These are phyloP conservation scores for Sphagnum contortum DNA, from an alignment of 225 moss, liverwort and hornwort species.

Conservation along the genomic window DNA sequence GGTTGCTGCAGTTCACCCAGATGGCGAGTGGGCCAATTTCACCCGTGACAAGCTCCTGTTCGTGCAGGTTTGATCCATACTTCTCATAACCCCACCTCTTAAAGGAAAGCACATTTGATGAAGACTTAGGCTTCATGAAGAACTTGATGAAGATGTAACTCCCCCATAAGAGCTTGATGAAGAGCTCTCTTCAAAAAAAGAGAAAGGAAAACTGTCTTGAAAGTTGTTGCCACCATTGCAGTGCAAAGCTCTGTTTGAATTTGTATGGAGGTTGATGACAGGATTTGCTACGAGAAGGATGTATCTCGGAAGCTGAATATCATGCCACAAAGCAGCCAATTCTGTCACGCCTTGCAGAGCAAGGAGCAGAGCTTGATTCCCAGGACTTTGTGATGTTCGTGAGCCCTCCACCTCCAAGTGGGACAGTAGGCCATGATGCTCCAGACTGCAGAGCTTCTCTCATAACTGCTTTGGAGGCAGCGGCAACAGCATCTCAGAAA, in stretches of 20 bases:
- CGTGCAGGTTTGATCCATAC: conserved; percentile 23
- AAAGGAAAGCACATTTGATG: too few species aligned
- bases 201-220: too few species aligned
- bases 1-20: conserved; percentile 24
- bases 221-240: too few species aligned
- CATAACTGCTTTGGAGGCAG: conserved; percentile 4
- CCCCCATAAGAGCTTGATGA: too few species aligned
- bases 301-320: conserved; percentile 44
- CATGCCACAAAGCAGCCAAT: conserved; percentile 39
- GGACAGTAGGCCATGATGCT: conserved; percentile 5
- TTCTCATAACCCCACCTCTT: too few species aligned
- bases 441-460: conserved; percentile 5
- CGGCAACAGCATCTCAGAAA: neutral
- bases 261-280: conserved; percentile 1
- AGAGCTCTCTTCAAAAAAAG: too few species aligned
- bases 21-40: conserved; percentile 56
- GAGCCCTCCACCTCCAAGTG: conserved; percentile 6
- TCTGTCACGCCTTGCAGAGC: conserved; percentile 35
- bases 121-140: too few species aligned
- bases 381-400: conserved; percentile 26
- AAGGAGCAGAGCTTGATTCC: conserved; percentile 34
- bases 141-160: too few species aligned
- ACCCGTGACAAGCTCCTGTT: conserved; percentile 59
- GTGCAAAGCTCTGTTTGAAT: too few species aligned
- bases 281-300: conserved; percentile 40